Base-by-base conservation (phyloP, 257 asterid genomes). In the Misopates orontium region DNA sequence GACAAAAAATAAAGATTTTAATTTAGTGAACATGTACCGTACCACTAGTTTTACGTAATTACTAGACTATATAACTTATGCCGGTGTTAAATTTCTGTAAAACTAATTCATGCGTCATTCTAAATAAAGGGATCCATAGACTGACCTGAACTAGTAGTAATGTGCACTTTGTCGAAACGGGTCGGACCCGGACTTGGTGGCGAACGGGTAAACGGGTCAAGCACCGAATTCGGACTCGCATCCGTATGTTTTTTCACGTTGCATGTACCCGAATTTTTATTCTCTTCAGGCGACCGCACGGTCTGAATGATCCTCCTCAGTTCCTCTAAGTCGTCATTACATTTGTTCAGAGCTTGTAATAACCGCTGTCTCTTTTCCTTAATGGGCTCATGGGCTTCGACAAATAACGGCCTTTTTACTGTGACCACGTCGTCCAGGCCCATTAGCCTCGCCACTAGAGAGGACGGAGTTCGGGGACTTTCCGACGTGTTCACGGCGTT, bases 241-340 rank as follows among this genome's bases (percentile, higher is more conserved):
- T 28, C 36, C 36, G n/a, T n/a, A n/a, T n/a, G n/a, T n/a, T n/a
- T n/a, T n/a, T n/a, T n/a, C n/a, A n/a, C n/a, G n/a, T n/a, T n/a
- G n/a, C n/a, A n/a, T n/a, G n/a, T n/a, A n/a, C n/a, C n/a, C n/a
- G n/a, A n/a, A 28, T 28, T 3, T 7, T 28, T 2, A 3, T 7
- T 28, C 36, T 28, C 36, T 28, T 28, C 36, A 28, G 56, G 25
- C 65, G 22, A 80, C 84, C 17, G 87, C 79, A 66, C 68, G 74
- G 72, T 28, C 36, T n/a, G n/a, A 28, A 91, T 85, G 66, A 91
- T 87, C 64, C 68, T 79, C 84, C 78, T 87, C 45, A 91, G 77
- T 54, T 81, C 80, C 69, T 87, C 95, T 82, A 91, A 71, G 77
- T 91, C 98, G 57, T 85, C 78, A 64, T 89, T 89, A 73, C 96